phyloP scores from a whole-genome alignment of 2,329 filamentous ascomycete genomes.

The Colletotrichum costaricense region DNA sequence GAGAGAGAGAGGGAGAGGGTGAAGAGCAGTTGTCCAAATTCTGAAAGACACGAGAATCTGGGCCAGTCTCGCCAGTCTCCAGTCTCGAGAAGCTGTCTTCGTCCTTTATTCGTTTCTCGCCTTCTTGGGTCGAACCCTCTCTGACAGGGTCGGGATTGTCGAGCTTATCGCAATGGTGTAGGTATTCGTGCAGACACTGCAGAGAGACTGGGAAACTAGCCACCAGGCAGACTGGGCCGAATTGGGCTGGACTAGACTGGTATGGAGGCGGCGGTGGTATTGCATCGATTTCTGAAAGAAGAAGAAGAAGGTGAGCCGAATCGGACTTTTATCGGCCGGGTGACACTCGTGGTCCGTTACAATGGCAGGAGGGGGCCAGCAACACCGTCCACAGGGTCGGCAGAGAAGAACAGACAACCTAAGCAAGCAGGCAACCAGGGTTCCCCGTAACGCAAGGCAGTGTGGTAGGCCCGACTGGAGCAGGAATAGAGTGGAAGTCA shows the following conservation, averaged over 20 bases:
- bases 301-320: neutral
- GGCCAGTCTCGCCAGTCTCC: neutral
- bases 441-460: too few relatives aligned
- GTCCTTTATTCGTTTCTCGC: neutral
- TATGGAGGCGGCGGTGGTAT: neutral
- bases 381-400: neutral
- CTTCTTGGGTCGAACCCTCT: neutral
- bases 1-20: neutral
- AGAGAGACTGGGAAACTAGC: neutral
- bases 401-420: too few relatives aligned
- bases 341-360: neutral
- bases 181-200: neutral
- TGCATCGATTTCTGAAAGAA: neutral
- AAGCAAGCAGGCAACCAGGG: too few relatives aligned
- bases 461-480: neutral
- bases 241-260: neutral
- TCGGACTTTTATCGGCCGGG: slow-evolving; percentile 12
- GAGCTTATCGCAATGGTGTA: neutral
- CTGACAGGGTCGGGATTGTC: neutral
- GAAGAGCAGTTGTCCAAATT: neutral
- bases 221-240: neutral
- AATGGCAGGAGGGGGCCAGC: neutral
- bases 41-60: neutral
- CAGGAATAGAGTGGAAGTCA: neutral
- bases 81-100: neutral